Evolutionary conservation across 106 monocot species (phyloP).

Genomic region (Allium cepa): DNA sequence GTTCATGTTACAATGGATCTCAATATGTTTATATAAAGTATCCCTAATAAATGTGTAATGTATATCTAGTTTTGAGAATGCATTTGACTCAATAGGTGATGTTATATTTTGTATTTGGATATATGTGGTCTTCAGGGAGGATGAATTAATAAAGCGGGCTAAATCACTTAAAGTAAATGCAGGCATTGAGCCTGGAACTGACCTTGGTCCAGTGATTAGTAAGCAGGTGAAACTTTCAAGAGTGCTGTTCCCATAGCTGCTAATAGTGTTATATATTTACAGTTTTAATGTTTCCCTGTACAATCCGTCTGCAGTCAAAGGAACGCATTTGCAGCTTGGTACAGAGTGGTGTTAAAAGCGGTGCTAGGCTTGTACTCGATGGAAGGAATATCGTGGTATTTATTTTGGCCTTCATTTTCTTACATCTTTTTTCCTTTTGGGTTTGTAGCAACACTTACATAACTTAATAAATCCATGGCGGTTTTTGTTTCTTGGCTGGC

Average conservation of each 20-base stretch:
- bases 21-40: too few relatives aligned
- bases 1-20: too few relatives aligned
- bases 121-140: constrained; percentile 41
- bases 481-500: too few relatives aligned
- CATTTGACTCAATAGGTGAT: too few relatives aligned
- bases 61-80: too few relatives aligned
- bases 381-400: constrained; percentile 87
- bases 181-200: constrained; percentile 74
- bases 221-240: constrained; percentile 44
- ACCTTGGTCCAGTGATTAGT: constrained; percentile 95
- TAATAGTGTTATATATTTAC: too few relatives aligned
- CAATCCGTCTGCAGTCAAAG: constrained; percentile 48
- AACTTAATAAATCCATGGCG: too few relatives aligned
- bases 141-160: constrained; percentile 69
- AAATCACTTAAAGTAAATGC: constrained; percentile 68
- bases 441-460: too few relatives aligned
- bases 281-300: too few relatives aligned
- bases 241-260: too few relatives aligned
- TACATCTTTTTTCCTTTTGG: neutral
- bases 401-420: neutral
- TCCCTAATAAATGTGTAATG: too few relatives aligned
- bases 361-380: constrained; percentile 86
- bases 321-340: constrained; percentile 87
- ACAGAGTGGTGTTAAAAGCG: constrained; percentile 75
- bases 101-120: too few relatives aligned